Percentiles rank a stretch among this genome's conserved stretches.
Evolutionary conservation across 306 rosid genomes (phyloP).

Genomic region (Mucuna pruriens): DNA sequence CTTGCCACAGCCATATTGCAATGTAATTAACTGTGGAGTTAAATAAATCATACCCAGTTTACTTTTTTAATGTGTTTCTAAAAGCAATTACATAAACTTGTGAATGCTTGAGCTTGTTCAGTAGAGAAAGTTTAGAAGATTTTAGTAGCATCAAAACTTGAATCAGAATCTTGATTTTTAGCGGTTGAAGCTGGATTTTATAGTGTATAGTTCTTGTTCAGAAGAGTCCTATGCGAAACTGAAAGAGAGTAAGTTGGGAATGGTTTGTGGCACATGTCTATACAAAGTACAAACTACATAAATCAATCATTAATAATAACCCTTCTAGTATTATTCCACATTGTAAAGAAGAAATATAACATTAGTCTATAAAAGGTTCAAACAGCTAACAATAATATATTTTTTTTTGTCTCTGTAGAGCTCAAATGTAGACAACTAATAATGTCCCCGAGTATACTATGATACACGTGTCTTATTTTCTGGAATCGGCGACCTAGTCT

Average conservation of each 20-base stretch:
- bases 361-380: not conserved
- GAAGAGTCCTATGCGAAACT: not conserved
- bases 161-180: not conserved
- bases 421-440: not conserved
- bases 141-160: constrained; percentile 4
- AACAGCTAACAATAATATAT: not conserved
- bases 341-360: not conserved
- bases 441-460: not conserved
- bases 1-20: constrained; percentile 19
- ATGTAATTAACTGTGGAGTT: constrained; percentile 25
- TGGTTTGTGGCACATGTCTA: not conserved
- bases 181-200: not conserved
- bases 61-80: constrained; percentile 13
- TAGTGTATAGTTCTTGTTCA: not conserved
- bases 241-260: not conserved
- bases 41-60: constrained; percentile 8
- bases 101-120: constrained; percentile 27
- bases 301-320: not conserved
- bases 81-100: not conserved
- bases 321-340: not conserved
- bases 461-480: not conserved
- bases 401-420: not conserved
- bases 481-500: not conserved
- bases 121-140: not conserved
- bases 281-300: not conserved